phyloP scores from a whole-genome alignment of 2,329 filamentous ascomycete genomes.

The Fusarium albidum region DNA sequence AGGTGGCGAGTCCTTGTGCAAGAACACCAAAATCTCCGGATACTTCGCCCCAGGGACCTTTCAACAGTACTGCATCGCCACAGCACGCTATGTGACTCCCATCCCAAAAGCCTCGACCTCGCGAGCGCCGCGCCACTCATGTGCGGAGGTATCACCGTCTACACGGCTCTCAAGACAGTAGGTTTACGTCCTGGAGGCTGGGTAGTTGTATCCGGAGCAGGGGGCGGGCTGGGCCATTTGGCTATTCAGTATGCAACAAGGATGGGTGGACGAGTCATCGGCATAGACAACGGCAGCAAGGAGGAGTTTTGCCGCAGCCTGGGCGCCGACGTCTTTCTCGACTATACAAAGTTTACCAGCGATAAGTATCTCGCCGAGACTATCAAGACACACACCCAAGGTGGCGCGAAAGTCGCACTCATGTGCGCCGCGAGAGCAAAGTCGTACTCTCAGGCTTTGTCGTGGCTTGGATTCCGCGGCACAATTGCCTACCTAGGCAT shows the following conservation, averaged over 20 bases:
- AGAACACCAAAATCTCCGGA: slow-evolving; percentile 9
- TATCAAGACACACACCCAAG: slow-evolving; percentile 23
- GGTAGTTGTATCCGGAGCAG: slow-evolving; percentile 42
- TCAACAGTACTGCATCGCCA: slow-evolving; percentile 13
- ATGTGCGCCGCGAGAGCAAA: slow-evolving; percentile 35
- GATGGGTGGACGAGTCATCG: slow-evolving; percentile 41
- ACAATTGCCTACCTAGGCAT: slow-evolving; percentile 40
- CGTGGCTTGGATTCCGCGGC: slow-evolving; percentile 39
- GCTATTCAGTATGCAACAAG: slow-evolving; percentile 42
- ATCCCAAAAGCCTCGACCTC: slow-evolving; percentile 9
- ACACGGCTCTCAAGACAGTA: slow-evolving; percentile 7
- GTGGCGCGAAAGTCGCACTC: slow-evolving; percentile 28
- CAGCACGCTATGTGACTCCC: slow-evolving; percentile 10
- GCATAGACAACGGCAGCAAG: slow-evolving; percentile 39
- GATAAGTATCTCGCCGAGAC: slow-evolving; percentile 11
- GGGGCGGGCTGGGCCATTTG: slow-evolving; percentile 42
- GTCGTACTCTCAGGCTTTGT: slow-evolving; percentile 34
- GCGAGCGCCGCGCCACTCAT: slow-evolving; percentile 12
- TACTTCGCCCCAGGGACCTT: slow-evolving; percentile 18
- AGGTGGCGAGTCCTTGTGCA: slow-evolving; percentile 19
- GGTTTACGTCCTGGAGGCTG: slow-evolving; percentile 35
- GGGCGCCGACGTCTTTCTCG: slow-evolving; percentile 28
- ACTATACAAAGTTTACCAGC: slow-evolving; percentile 1
- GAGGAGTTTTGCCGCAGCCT: slow-evolving; percentile 35
- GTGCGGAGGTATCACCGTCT: slow-evolving; percentile 18